Percentiles rank a stretch among this genome's conserved stretches.
Evolutionary conservation across 257 asterid species (phyloP).

Genomic region (Solanum lycopersicoides): DNA sequence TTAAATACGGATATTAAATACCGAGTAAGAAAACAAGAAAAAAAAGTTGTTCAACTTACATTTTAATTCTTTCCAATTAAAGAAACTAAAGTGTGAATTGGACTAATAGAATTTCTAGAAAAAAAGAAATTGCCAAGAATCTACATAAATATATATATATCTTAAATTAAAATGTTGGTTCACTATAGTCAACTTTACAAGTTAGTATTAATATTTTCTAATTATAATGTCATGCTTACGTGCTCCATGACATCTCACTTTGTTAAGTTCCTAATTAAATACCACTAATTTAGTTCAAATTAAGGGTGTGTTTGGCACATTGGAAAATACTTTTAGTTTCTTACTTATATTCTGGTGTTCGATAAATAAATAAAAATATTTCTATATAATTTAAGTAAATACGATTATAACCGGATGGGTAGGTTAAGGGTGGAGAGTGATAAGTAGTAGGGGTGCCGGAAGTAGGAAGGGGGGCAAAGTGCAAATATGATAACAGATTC

Average conservation of each 20-base stretch:
- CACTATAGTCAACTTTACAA: background rate
- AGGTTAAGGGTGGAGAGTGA: background rate
- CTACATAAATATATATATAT: background rate
- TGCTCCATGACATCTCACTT: background rate
- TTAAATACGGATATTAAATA: background rate
- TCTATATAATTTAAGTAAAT: too few relatives aligned
- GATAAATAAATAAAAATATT: too few relatives aligned
- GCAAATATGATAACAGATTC: background rate
- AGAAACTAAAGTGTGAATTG: background rate
- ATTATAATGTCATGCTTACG: constrained; percentile 1
- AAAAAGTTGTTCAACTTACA: background rate
- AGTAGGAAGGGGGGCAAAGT: background rate
- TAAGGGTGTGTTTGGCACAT: background rate
- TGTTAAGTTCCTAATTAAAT: background rate
- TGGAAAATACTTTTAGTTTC: too few relatives aligned
- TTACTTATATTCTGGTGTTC: background rate
- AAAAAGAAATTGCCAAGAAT: background rate
- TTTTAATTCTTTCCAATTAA: background rate
- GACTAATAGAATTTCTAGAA: background rate
- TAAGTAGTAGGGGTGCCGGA: background rate
- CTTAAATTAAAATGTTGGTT: background rate
- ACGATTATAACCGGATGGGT: background rate
- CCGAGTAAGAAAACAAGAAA: background rate
- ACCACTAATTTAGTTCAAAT: background rate
- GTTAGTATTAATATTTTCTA: background rate